A percentile compares a stretch with the other conserved stretches of the same genome.
phyloP scores from a whole-genome alignment of 768 basidiomycete genomes.

The Tulasnella calospora region DNA sequence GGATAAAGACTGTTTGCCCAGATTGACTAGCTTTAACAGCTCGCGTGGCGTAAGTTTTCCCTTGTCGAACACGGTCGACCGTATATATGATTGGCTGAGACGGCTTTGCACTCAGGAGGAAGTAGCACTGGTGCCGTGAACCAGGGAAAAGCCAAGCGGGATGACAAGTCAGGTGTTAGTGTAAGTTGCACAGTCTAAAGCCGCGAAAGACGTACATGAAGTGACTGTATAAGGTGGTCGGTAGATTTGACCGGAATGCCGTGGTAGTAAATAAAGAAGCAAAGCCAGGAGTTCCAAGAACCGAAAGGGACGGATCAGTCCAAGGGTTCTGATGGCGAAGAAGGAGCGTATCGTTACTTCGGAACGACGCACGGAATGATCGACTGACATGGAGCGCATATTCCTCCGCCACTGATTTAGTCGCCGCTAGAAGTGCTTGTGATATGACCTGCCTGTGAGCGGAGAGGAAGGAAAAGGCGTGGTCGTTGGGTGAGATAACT shows the following conservation, averaged over 20 bases:
- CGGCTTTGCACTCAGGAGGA: conserved; percentile 68
- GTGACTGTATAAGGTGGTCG: conserved; percentile 44
- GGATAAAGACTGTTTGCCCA: conserved; percentile 52
- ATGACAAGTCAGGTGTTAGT: conserved; percentile 17
- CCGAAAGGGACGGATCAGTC: background rate
- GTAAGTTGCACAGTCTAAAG: conserved; percentile 18
- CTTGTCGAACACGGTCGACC: conserved; percentile 66
- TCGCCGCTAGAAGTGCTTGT: conserved; percentile 77
- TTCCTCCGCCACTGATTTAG: conserved; percentile 60
- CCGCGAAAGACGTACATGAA: conserved; percentile 48
- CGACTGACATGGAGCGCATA: conserved; percentile 67
- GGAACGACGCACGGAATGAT: conserved; percentile 16
- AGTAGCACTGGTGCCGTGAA: conserved; percentile 59
- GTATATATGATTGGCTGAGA: conserved; percentile 70
- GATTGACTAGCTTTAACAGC: conserved; percentile 48
- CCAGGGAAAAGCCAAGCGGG: conserved; percentile 10
- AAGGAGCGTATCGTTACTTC: conserved; percentile 8
- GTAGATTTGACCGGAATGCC: conserved; percentile 9
- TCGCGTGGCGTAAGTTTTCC: conserved; percentile 59
- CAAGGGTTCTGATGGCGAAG: background rate
- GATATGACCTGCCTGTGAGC: conserved; percentile 63
- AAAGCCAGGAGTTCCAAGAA: background rate
- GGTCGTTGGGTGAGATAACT: conserved; percentile 14
- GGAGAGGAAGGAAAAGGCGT: conserved; percentile 15
- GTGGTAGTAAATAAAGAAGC: background rate